These are phyloP conservation scores for Acephala macrosclerotiorum DNA, from an alignment of 2,329 filamentous ascomycete species.

Conservation along the genomic window DNA sequence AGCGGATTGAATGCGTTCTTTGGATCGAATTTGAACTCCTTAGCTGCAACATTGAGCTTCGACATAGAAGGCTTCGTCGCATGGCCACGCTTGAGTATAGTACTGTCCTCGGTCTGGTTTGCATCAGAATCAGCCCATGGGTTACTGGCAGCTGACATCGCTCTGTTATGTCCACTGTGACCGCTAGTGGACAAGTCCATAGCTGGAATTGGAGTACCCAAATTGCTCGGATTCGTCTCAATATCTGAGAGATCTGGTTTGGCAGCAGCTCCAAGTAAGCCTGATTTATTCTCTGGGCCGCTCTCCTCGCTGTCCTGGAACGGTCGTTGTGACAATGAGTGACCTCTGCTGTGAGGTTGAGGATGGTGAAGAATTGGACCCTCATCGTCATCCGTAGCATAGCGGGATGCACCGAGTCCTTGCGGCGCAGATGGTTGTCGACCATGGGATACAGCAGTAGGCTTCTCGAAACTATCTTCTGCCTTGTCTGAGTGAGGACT, in stretches of 20 bases:
- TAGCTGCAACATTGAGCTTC: slow-evolving; percentile 86
- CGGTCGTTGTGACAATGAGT: slow-evolving; percentile 73
- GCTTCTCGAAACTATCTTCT: slow-evolving; percentile 34
- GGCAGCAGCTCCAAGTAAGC: slow-evolving; percentile 24
- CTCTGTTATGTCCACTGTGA: slow-evolving; percentile 62
- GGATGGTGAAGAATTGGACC: slow-evolving; percentile 72
- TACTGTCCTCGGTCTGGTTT: slow-evolving; percentile 47
- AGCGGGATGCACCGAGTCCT: slow-evolving; percentile 48
- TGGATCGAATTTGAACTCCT: slow-evolving; percentile 82
- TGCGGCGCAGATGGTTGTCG: slow-evolving; percentile 35
- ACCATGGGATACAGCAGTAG: slow-evolving; percentile 27
- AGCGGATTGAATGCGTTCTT: slow-evolving; percentile 51
- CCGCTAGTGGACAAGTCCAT: slow-evolving; percentile 56
- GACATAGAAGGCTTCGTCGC: slow-evolving; percentile 75
- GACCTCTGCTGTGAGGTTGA: slow-evolving; percentile 75
- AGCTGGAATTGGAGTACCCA: slow-evolving; percentile 67
- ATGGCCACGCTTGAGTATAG: slow-evolving; percentile 58
- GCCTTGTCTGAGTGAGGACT: slow-evolving; percentile 62
- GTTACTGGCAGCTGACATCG: slow-evolving; percentile 65
- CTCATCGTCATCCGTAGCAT: slow-evolving; percentile 55
- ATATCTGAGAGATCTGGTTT: slow-evolving; percentile 67
- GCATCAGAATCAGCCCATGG: slow-evolving; percentile 65
- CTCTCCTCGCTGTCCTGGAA: slow-evolving; percentile 63
- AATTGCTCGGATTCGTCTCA: slow-evolving; percentile 76
- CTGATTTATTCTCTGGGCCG: slow-evolving; percentile 35